Percentiles rank a stretch among this genome's conserved stretches.
phyloP scores from a whole-genome alignment of 805 yeast species.

The Candida maesae region DNA sequence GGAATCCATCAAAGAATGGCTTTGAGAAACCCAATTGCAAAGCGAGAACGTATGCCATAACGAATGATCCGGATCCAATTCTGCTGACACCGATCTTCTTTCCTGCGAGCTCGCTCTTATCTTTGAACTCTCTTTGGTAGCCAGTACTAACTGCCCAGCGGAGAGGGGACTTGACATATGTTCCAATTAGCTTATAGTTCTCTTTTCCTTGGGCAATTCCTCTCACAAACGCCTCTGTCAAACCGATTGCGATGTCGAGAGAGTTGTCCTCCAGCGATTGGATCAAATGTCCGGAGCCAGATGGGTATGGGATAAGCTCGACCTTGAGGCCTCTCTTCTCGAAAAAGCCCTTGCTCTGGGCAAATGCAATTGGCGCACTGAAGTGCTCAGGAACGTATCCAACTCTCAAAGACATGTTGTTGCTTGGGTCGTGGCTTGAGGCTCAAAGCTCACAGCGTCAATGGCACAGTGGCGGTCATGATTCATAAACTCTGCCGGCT shows the following conservation, averaged over 20 bases:
- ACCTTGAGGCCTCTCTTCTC: conserved; percentile 46
- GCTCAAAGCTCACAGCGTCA: too few species aligned
- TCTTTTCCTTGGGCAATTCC: conserved; percentile 57
- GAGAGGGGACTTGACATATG: conserved; percentile 82
- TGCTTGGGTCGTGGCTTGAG: neutral
- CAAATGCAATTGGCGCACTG: conserved; percentile 80
- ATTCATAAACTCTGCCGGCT: neutral
- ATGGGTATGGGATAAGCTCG: conserved; percentile 65
- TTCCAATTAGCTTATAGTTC: conserved; percentile 65
- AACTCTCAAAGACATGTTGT: conserved; percentile 46
- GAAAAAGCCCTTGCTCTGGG: conserved; percentile 56
- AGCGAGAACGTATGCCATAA: conserved; percentile 85
- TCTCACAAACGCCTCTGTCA: conserved; percentile 87
- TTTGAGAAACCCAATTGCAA: conserved; percentile 49
- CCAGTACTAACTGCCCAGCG: conserved; percentile 93
- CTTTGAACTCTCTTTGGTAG: conserved; percentile 50
- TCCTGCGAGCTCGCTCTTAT: conserved; percentile 52
- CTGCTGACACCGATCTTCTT: conserved; percentile 74
- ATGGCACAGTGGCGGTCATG: too few species aligned
- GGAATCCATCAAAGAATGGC: conserved; percentile 51
- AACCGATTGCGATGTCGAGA: conserved; percentile 79
- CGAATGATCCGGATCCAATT: conserved; percentile 88
- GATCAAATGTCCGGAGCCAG: conserved; percentile 87
- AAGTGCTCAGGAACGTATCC: conserved; percentile 93
- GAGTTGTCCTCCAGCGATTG: conserved; percentile 60